Evolutionary conservation across 805 yeast species (phyloP).

Genomic region (Torulaspora microellipsoides): DNA sequence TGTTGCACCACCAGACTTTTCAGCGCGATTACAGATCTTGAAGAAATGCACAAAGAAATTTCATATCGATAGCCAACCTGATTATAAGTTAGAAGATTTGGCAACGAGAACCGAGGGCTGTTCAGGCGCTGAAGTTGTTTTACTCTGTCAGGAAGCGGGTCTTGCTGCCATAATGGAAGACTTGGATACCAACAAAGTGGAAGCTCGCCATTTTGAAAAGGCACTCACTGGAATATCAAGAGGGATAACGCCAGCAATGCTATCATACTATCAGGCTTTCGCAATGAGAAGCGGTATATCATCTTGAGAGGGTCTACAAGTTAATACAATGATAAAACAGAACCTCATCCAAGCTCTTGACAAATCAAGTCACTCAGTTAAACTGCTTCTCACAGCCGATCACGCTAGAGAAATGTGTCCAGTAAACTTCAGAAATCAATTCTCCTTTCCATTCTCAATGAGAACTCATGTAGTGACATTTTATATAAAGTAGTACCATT

Average conservation of each 20-base stretch:
- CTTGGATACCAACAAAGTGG: conserved; percentile 48
- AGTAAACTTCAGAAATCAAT: too few relatives aligned
- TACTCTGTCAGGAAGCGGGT: conserved; percentile 93
- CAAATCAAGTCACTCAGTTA: too few relatives aligned
- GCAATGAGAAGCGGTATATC: conserved; percentile 40
- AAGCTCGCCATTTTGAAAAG: conserved; percentile 60
- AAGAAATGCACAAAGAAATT: conserved; percentile 65
- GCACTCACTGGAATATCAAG: conserved; percentile 66
- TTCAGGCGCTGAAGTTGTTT: conserved; percentile 94
- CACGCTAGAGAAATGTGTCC: too few relatives aligned
- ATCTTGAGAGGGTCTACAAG: conserved; percentile 9
- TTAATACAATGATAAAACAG: too few relatives aligned
- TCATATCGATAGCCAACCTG: conserved; percentile 40
- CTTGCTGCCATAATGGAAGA: conserved; percentile 87
- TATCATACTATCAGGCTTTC: conserved; percentile 60
- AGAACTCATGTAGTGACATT: too few relatives aligned
- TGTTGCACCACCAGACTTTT: conserved; percentile 85
- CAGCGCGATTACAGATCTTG: conserved; percentile 75
- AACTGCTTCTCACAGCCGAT: too few relatives aligned
- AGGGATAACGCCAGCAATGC: conserved; percentile 84
- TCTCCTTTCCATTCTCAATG: too few relatives aligned
- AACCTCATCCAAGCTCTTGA: too few relatives aligned
- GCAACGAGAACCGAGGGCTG: conserved; percentile 79
- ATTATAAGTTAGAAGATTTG: conserved; percentile 47
- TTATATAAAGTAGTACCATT: too few relatives aligned